phyloP scores from a whole-genome alignment of 176 grass and related monocot species.

The Oryza punctata region DNA sequence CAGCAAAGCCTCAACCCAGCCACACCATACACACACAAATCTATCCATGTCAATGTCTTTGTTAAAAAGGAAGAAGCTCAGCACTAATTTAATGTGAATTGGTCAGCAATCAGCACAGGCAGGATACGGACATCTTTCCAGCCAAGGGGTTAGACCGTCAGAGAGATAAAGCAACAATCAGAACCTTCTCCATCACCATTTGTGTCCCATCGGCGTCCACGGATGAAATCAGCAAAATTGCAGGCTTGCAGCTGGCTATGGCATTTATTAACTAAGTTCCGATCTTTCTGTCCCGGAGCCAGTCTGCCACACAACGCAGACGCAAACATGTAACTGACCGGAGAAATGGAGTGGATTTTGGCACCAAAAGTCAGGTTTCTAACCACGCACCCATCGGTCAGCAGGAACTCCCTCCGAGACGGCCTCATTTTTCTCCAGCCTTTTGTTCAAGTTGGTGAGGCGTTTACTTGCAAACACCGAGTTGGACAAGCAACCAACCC shows the following conservation, averaged over 20 bases:
- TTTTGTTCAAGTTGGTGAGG: constrained; percentile 52
- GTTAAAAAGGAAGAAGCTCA: too few relatives aligned
- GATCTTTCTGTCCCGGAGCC: neutral
- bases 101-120: neutral
- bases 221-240: constrained; percentile 2
- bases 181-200: neutral
- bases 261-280: too few relatives aligned
- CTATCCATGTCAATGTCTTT: too few relatives aligned
- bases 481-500: constrained; percentile 44
- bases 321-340: neutral
- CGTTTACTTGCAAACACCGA: constrained; percentile 43
- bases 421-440: constrained; percentile 1
- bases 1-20: too few relatives aligned
- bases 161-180: neutral
- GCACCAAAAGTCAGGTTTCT: constrained; percentile 18
- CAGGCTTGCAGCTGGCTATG: neutral
- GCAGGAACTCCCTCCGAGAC: neutral
- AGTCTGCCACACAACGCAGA: neutral
- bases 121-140: neutral
- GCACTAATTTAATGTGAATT: neutral
- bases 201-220: neutral
- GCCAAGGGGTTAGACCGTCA: neutral
- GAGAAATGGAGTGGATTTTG: neutral
- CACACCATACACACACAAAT: too few relatives aligned
- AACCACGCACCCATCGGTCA: constrained; percentile 6